Percentiles rank a stretch among this genome's conserved stretches.
Conservation (phyloP, 2,329 filamentous ascomycete genomes). For the Fusarium sp. region DNA sequence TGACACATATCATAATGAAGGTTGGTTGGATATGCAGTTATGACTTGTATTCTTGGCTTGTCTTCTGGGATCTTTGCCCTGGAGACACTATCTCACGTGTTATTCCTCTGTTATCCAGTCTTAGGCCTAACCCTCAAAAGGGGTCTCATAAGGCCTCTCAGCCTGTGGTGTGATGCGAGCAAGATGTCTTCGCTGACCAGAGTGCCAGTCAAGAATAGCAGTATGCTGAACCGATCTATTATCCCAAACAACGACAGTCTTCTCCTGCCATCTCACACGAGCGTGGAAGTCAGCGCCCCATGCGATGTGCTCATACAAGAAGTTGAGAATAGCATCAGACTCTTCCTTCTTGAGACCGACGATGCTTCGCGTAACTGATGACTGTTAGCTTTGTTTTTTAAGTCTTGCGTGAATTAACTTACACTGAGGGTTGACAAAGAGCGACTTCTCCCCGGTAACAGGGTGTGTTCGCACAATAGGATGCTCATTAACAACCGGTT, state of each 20-base stretch:
- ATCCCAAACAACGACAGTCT: conserved; percentile 89
- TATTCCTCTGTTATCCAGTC: background rate
- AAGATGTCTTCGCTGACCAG: conserved; percentile 80
- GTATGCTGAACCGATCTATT: conserved; percentile 84
- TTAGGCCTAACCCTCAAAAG: conserved; percentile 43
- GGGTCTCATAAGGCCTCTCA: conserved; percentile 79
- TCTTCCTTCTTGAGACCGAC: conserved; percentile 89
- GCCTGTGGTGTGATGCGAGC: conserved; percentile 86
- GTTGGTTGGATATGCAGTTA: background rate
- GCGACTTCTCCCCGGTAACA: conserved; percentile 82
- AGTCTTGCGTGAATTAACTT: conserved; percentile 47
- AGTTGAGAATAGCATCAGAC: conserved; percentile 77
- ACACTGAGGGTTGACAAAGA: conserved; percentile 88
- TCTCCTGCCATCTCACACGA: conserved; percentile 78
- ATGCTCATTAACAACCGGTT: conserved; percentile 78
- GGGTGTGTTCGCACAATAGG: conserved; percentile 86
- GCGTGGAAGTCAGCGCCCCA: conserved; percentile 73
- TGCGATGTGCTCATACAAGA: conserved; percentile 68
- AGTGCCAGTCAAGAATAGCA: conserved; percentile 83
- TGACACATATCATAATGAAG: no score
- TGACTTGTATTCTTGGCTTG: background rate
- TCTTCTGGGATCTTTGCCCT: background rate
- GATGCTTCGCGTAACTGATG: conserved; percentile 78
- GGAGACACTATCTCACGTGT: background rate
- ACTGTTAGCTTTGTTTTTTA: background rate